phyloP scores from a whole-genome alignment of 495 filamentous ascomycete genomes.

The Daldinia vernicosa region DNA sequence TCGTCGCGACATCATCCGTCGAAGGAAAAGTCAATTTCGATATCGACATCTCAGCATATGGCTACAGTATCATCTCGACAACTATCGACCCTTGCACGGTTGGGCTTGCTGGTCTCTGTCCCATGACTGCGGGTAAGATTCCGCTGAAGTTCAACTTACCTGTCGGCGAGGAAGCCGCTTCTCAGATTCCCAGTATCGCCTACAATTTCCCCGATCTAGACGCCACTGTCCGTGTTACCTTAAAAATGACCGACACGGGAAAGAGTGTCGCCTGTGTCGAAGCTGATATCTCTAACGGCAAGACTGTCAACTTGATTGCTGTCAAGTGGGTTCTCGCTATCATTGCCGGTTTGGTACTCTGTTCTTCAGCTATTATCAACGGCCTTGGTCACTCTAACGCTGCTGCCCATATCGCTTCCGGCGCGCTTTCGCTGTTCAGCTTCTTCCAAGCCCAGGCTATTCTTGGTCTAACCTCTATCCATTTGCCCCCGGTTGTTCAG shows the following conservation, averaged over 20 bases:
- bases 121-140: conserved; percentile 89
- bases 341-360: conserved; percentile 82
- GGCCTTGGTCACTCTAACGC: conserved; percentile 94
- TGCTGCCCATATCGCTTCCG: conserved; percentile 93
- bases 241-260: conserved; percentile 70
- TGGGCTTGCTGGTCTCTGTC: conserved; percentile 81
- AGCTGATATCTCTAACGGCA: conserved; percentile 88
- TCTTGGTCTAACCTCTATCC: conserved; percentile 85
- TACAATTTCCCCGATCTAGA: conserved; percentile 94
- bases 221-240: conserved; percentile 80
- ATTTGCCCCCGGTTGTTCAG: conserved; percentile 86
- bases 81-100: conserved; percentile 79
- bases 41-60: conserved; percentile 81
- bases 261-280: conserved; percentile 85
- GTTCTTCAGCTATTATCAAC: conserved; percentile 83
- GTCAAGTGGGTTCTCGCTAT: conserved; percentile 91
- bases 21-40: conserved; percentile 85
- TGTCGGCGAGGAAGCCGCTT: conserved; percentile 64
- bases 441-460: conserved; percentile 99
- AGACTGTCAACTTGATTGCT: conserved; percentile 88
- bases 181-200: conserved; percentile 80
- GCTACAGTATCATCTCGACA: conserved; percentile 70
- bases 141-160: conserved; percentile 74
- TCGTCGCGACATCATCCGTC: conserved; percentile 86
- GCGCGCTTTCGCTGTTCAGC: conserved; percentile 89